These are phyloP conservation scores for Hypoxylon sp. DNA, from an alignment of 2,329 filamentous ascomycete genomes.

Conservation along the genomic window DNA sequence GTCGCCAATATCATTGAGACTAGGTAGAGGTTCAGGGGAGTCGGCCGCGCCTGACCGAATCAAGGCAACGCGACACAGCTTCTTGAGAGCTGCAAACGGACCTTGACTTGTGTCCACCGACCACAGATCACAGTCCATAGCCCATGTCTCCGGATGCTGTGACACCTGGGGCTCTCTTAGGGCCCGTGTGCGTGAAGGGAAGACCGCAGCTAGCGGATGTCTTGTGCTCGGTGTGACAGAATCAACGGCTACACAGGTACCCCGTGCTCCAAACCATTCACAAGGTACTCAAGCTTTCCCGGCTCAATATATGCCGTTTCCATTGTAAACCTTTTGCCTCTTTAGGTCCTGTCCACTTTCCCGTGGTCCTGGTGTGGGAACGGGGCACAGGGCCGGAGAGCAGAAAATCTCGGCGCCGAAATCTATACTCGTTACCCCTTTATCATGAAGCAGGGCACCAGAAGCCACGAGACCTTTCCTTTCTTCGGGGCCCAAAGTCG, in stretches of 20 bases:
- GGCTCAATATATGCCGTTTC: neutral
- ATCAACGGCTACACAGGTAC: slow-evolving; percentile 19
- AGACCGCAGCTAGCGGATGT: slow-evolving; percentile 48
- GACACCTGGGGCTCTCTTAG: neutral
- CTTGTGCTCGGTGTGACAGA: slow-evolving; percentile 47
- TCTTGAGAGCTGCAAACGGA: neutral
- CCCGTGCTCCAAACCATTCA: neutral
- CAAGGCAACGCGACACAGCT: neutral
- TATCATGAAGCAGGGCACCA: too few species aligned
- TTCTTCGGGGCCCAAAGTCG: neutral
- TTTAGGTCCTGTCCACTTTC: too few species aligned
- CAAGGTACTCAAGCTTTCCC: neutral
- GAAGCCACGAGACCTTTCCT: neutral
- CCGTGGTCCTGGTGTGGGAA: too few species aligned
- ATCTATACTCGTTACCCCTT: too few species aligned
- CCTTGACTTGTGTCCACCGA: neutral
- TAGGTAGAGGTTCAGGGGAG: neutral
- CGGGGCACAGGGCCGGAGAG: too few species aligned
- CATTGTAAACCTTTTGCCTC: too few species aligned
- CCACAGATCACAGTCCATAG: neutral
- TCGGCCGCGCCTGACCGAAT: slow-evolving; percentile 1
- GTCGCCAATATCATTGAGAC: neutral
- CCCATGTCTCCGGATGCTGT: neutral
- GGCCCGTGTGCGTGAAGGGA: neutral
- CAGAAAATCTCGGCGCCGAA: too few species aligned